phyloP scores from a whole-genome alignment of 2,329 filamentous ascomycete species.

The Sporothrix mexicana region DNA sequence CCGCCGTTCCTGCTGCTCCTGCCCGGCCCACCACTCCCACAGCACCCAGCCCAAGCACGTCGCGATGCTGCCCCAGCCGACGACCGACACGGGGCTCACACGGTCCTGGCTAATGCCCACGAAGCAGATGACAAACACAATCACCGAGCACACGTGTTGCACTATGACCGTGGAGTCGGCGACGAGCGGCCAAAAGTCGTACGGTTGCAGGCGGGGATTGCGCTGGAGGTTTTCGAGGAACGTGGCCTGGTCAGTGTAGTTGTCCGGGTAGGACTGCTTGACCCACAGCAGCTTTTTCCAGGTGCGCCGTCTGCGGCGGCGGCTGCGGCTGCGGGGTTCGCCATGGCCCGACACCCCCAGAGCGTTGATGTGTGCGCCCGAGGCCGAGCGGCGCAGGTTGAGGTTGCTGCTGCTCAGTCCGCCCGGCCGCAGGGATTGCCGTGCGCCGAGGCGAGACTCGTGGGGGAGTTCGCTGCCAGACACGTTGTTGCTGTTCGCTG shows the following conservation, averaged over 20 bases:
- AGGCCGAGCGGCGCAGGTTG: slow-evolving; percentile 35
- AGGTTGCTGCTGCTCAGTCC: slow-evolving; percentile 40
- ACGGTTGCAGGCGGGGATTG: slow-evolving; percentile 90
- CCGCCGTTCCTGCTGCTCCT: slow-evolving; percentile 45
- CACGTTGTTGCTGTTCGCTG: slow-evolving; percentile 1
- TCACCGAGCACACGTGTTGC: slow-evolving; percentile 93
- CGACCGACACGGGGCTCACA: slow-evolving; percentile 87
- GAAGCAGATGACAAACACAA: slow-evolving; percentile 94
- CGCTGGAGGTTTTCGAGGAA: slow-evolving; percentile 95
- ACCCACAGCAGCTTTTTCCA: slow-evolving; percentile 99
- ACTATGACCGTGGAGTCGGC: slow-evolving; percentile 95
- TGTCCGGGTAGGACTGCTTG: slow-evolving; percentile 97
- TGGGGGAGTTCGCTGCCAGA: slow-evolving; percentile 26
- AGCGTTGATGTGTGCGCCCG: slow-evolving; percentile 39
- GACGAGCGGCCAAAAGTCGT: slow-evolving; percentile 97
- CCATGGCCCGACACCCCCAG: slow-evolving; percentile 52
- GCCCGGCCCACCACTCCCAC: slow-evolving; percentile 89
- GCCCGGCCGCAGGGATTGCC: slow-evolving; percentile 32
- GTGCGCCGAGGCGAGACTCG: slow-evolving; percentile 16
- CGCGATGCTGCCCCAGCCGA: slow-evolving; percentile 79
- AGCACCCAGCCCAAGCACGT: slow-evolving; percentile 88
- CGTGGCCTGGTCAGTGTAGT: slow-evolving; percentile 96
- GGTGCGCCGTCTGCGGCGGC: slow-evolving; percentile 67
- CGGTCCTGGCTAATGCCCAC: slow-evolving; percentile 85
- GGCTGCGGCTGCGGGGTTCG: slow-evolving; percentile 62